Percentiles rank a stretch among this genome's conserved stretches.
Evolutionary conservation across 2,329 filamentous ascomycete species (phyloP).

Genomic region (Aspergillus tamarii): DNA sequence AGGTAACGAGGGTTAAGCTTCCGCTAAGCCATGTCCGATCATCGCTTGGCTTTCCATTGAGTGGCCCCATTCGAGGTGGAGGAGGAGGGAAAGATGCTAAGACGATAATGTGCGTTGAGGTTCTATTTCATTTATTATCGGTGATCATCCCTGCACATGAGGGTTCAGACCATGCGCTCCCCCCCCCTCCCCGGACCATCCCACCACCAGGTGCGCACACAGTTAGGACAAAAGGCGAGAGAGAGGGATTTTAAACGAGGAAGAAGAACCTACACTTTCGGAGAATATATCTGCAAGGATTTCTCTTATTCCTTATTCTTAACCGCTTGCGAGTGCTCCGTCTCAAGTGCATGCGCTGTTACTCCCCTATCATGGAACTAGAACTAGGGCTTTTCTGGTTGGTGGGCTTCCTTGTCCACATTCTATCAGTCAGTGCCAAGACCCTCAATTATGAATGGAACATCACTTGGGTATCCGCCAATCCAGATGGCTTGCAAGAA

Average conservation of each 20-base stretch:
- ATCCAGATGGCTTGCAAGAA: conserved; percentile 56
- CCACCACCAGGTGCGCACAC: not conserved
- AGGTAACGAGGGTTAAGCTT: conserved; percentile 1
- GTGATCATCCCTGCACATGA: not conserved
- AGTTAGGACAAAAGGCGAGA: not conserved
- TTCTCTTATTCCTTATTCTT: not conserved
- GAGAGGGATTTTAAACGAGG: not conserved
- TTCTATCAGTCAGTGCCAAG: not conserved
- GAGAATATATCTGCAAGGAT: not conserved
- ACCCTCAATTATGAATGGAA: conserved; percentile 7
- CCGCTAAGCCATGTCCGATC: conserved; percentile 1
- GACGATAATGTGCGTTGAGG: not conserved
- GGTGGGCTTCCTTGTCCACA: conserved; percentile 2
- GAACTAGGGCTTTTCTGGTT: not conserved
- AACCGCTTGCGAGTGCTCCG: not conserved
- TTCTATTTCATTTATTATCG: not conserved
- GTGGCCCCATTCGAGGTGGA: not conserved
- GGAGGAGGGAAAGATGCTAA: not conserved
- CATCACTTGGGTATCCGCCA: conserved; percentile 25
- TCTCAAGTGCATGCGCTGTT: not conserved
- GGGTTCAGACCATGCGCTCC: not conserved
- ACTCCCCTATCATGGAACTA: not conserved
- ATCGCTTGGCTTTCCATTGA: not conserved
- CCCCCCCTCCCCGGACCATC: not conserved
- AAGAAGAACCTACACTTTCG: not conserved